Percentiles rank a stretch among this genome's conserved stretches.
Conservation (phyloP, 106 monocot genomes). For the Platanthera guangdongensis region DNA sequence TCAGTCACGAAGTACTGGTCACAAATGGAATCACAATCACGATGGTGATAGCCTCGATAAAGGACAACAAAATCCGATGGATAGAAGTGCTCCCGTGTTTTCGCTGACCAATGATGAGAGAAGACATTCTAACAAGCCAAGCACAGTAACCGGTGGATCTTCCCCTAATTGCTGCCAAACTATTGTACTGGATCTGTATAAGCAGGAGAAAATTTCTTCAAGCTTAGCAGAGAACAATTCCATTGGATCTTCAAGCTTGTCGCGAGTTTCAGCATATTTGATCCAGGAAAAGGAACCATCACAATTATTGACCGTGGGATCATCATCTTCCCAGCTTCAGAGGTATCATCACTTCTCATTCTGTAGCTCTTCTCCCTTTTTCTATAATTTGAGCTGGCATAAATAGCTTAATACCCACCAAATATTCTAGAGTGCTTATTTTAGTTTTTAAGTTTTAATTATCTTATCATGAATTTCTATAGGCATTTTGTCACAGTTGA, state of each 20-base stretch:
- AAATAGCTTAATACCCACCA: not conserved
- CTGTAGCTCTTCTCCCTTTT: not conserved
- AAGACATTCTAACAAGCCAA: constrained; percentile 32
- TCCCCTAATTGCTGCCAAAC: constrained; percentile 17
- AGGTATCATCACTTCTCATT: constrained; percentile 10
- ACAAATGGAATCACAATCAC: constrained; percentile 29
- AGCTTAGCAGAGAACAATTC: constrained; percentile 19
- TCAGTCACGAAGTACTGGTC: constrained; percentile 21
- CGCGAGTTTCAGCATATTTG: constrained; percentile 20
- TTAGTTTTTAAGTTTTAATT: not conserved
- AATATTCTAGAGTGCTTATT: not conserved
- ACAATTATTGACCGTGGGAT: constrained; percentile 33
- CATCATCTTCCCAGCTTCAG: constrained; percentile 31
- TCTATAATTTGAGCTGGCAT: not conserved
- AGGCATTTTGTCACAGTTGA: not conserved
- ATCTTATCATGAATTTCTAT: not conserved
- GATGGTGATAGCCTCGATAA: constrained; percentile 18
- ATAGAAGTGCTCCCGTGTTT: not conserved
- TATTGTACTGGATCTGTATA: constrained; percentile 35
- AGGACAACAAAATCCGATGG: not conserved
- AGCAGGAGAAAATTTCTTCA: constrained; percentile 19
- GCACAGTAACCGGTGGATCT: constrained; percentile 19
- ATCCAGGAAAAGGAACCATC: constrained; percentile 24
- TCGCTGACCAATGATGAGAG: constrained; percentile 6
- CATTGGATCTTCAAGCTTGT: constrained; percentile 18